Evolutionary conservation across 768 basidiomycete genomes (phyloP).

Genomic region (Hygrophoropsis aurantiaca): DNA sequence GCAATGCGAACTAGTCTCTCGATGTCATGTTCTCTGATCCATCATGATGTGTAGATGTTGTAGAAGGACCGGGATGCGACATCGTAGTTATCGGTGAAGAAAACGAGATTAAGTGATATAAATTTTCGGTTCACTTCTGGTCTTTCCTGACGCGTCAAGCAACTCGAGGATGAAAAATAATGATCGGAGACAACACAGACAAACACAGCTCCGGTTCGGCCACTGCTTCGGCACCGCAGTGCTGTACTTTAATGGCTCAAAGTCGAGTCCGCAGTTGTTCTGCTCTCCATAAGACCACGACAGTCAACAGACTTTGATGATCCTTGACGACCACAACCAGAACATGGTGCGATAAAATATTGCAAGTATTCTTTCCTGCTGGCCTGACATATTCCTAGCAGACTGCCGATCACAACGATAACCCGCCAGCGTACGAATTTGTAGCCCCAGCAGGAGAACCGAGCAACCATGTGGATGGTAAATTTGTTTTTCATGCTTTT

Average conservation of each 20-base stretch:
- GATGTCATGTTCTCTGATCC: constrained; percentile 68
- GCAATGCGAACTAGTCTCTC: constrained; percentile 76
- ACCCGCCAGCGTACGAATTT: constrained; percentile 51
- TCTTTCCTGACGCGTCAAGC: constrained; percentile 3
- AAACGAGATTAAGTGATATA: neutral
- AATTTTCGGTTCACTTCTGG: neutral
- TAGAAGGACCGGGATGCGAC: constrained; percentile 31
- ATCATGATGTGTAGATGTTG: constrained; percentile 11
- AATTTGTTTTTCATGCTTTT: too few relatives aligned
- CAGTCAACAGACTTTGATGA: constrained; percentile 14
- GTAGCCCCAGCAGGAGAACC: constrained; percentile 23
- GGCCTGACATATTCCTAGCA: neutral
- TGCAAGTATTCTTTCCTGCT: neutral
- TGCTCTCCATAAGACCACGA: constrained; percentile 4
- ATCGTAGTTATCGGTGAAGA: constrained; percentile 14
- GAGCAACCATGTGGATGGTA: too few relatives aligned
- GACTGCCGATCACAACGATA: constrained; percentile 25
- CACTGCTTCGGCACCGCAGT: constrained; percentile 16
- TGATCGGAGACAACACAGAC: constrained; percentile 11
- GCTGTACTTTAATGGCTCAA: too few relatives aligned
- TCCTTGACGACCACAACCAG: constrained; percentile 16
- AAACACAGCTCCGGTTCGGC: constrained; percentile 5
- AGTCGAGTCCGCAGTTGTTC: constrained; percentile 16
- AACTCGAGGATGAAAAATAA: constrained; percentile 8
- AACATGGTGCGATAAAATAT: constrained; percentile 23